Conservation (phyloP, 495 filamentous ascomycete genomes). For the Hyphodiscus hymeniophilus region DNA sequence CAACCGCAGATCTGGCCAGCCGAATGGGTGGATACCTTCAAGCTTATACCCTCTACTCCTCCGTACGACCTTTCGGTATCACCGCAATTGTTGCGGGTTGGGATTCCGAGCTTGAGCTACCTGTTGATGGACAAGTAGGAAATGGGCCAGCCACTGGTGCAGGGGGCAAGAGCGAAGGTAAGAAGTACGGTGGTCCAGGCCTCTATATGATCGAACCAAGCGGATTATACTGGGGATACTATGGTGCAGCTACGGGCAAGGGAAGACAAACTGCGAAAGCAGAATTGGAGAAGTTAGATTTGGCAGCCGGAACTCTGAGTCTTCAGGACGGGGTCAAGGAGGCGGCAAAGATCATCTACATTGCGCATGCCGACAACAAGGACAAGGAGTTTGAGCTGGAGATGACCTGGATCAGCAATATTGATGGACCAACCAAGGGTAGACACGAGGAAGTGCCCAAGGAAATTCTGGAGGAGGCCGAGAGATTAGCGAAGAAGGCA, state of each 20-base stretch:
- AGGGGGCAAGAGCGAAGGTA: slow-evolving; percentile 68
- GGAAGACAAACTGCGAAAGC: slow-evolving; percentile 93
- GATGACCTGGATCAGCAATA: slow-evolving; percentile 91
- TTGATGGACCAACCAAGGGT: slow-evolving; percentile 80
- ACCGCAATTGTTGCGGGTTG: slow-evolving; percentile 91
- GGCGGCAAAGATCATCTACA: slow-evolving; percentile 91
- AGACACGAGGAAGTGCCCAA: slow-evolving; percentile 87
- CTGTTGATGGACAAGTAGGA: slow-evolving; percentile 84
- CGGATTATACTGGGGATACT: slow-evolving; percentile 96
- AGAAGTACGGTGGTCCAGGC: slow-evolving; percentile 76
- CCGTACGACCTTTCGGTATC: slow-evolving; percentile 91
- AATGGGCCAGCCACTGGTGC: slow-evolving; percentile 65
- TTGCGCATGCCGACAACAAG: slow-evolving; percentile 91
- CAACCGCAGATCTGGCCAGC: slow-evolving; percentile 73
- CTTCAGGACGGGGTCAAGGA: slow-evolving; percentile 88
- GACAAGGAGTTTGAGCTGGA: slow-evolving; percentile 99
- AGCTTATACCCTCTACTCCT: slow-evolving; percentile 93
- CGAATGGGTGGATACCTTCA: slow-evolving; percentile 93
- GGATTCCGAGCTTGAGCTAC: slow-evolving; percentile 72
- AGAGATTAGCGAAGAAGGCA: slow-evolving; percentile 72
- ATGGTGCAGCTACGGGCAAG: slow-evolving; percentile 94
- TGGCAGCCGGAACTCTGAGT: slow-evolving; percentile 66
- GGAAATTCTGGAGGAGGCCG: slow-evolving; percentile 81
- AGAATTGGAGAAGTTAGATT: slow-evolving; percentile 93
- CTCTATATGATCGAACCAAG: slow-evolving; percentile 99